Percentiles rank a stretch among this genome's conserved stretches.
Evolutionary conservation across 192 early-diverging fungal species (phyloP).

Genomic region (Geranomyces variabilis): DNA sequence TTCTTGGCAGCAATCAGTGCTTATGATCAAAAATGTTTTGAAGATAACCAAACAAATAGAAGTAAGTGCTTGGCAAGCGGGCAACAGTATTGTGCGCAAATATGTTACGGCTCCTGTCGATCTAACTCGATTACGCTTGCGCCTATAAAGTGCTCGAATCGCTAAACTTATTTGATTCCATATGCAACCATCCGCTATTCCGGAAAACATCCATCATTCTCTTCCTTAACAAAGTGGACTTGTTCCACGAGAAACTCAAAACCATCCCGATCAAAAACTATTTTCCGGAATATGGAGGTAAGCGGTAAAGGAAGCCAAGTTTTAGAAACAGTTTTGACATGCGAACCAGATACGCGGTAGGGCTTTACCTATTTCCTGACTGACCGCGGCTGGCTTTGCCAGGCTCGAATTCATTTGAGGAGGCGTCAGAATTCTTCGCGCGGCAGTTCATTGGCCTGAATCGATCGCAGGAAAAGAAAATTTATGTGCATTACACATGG

Average conservation of each 20-base stretch:
- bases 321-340: too few relatives aligned
- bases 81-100: too few relatives aligned
- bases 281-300: constrained; percentile 78
- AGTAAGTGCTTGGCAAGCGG: too few relatives aligned
- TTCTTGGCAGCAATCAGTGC: constrained; percentile 96
- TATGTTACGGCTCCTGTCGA: too few relatives aligned
- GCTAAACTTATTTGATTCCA: constrained; percentile 93
- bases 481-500: constrained; percentile 66
- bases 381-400: constrained; percentile 19
- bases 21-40: constrained; percentile 93
- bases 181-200: constrained; percentile 97
- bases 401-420: constrained; percentile 84
- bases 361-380: too few relatives aligned
- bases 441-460: constrained; percentile 51
- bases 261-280: constrained; percentile 80
- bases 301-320: too few relatives aligned
- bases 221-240: constrained; percentile 98
- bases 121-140: too few relatives aligned
- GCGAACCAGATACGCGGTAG: too few relatives aligned
- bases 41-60: constrained; percentile 95
- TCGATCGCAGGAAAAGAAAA: constrained; percentile 60
- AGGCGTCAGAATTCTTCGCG: constrained; percentile 50
- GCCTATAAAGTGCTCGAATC: constrained; percentile 75
- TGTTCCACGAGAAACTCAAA: constrained; percentile 88
- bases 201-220: constrained; percentile 95